These are phyloP conservation scores for Dichomitus squalens DNA, from an alignment of 1,284 basidiomycete genomes.

Conservation along the genomic window DNA sequence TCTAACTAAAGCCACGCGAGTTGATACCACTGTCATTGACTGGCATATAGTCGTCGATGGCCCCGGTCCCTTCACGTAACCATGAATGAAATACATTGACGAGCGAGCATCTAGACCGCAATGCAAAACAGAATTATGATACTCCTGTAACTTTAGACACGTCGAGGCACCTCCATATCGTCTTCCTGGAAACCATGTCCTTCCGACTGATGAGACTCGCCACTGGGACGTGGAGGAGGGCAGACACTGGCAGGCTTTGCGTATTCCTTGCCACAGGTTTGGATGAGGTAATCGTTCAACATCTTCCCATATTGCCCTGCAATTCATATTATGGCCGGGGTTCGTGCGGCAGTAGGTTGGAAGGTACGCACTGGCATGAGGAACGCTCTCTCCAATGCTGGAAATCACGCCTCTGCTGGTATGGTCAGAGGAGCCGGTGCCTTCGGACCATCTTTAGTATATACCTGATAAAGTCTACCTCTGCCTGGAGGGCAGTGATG, in stretches of 20 bases:
- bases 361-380: constrained; percentile 51
- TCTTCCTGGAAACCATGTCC: neutral
- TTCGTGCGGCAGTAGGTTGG: neutral
- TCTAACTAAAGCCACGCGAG: no score
- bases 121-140: no score
- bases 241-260: constrained; percentile 17
- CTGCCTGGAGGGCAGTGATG: constrained; percentile 53
- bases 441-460: constrained; percentile 24
- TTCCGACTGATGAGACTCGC: neutral
- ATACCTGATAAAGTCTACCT: constrained; percentile 68
- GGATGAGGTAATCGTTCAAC: constrained; percentile 48
- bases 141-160: neutral
- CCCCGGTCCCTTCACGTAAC: no score
- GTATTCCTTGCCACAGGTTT: constrained; percentile 34
- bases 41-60: no score
- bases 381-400: constrained; percentile 65
- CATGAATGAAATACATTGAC: neutral
- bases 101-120: no score
- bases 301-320: constrained; percentile 63
- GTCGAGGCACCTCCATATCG: no score
- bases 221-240: neutral
- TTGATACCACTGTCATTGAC: no score
- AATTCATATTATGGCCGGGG: neutral
- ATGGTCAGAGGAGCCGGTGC: neutral
- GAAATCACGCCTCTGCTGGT: constrained; percentile 53